A percentile compares a stretch with the other conserved stretches of the same genome.
Conservation (phyloP, 495 filamentous ascomycete species). For the Hypoxylon lienhwacheense region DNA sequence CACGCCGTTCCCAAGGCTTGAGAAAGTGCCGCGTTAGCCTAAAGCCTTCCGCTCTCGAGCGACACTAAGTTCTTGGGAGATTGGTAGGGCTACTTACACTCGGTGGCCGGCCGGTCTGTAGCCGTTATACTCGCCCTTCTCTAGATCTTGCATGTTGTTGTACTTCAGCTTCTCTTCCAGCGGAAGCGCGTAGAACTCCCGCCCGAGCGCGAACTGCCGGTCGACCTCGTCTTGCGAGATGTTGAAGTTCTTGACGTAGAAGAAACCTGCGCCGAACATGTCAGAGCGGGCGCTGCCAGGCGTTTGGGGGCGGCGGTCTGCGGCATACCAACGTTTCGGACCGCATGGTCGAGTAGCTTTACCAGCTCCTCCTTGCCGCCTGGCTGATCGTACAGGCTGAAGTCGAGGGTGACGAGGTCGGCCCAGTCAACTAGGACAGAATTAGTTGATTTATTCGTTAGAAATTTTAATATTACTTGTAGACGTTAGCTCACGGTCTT, state of each 20-base stretch:
- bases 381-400: constrained; percentile 52
- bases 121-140: constrained; percentile 40
- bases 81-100: constrained; percentile 39
- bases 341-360: constrained; percentile 59
- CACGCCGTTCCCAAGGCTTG: constrained; percentile 49
- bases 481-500: constrained; percentile 41
- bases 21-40: not conserved
- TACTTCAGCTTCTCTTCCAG: constrained; percentile 50
- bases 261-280: constrained; percentile 44
- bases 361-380: constrained; percentile 59
- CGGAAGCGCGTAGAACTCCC: constrained; percentile 57
- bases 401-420: constrained; percentile 59
- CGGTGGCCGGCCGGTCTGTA: constrained; percentile 50
- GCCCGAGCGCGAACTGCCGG: constrained; percentile 60
- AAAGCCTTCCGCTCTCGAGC: not conserved
- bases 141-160: constrained; percentile 39
- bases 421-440: constrained; percentile 57
- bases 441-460: constrained; percentile 14
- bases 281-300: not conserved
- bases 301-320: not conserved
- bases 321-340: constrained; percentile 54
- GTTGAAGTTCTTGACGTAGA: constrained; percentile 64
- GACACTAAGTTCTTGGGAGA: not conserved
- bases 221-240: constrained; percentile 62
- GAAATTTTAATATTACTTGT: not conserved